phyloP scores from a whole-genome alignment of 768 basidiomycete species.

The Baorangia bicolor region DNA sequence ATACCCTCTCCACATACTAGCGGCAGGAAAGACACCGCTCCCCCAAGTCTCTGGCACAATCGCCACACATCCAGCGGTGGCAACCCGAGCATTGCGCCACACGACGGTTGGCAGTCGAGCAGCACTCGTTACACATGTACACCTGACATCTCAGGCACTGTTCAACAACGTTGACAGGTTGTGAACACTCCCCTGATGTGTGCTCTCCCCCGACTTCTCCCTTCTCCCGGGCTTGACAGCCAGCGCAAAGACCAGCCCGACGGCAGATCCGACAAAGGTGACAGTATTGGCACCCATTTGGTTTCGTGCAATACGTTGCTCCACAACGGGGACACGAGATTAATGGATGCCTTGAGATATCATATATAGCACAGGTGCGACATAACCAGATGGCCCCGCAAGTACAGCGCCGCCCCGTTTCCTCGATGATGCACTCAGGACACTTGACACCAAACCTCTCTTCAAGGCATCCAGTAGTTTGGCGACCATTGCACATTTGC shows the following conservation, averaged over 20 bases:
- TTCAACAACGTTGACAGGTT: too few relatives aligned
- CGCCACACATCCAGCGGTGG: neutral
- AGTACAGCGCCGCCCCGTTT: neutral
- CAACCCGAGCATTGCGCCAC: neutral
- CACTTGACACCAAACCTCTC: too few relatives aligned
- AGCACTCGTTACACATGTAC: neutral
- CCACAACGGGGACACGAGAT: neutral
- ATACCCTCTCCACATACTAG: neutral
- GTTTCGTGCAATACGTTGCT: neutral
- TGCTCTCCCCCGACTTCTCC: too few relatives aligned
- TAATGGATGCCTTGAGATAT: too few relatives aligned
- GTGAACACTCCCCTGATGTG: neutral
- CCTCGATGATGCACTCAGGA: neutral
- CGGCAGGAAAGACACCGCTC: too few relatives aligned
- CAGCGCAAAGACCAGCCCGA: neutral
- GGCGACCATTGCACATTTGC: neutral
- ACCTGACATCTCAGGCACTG: neutral
- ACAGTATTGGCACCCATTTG: neutral
- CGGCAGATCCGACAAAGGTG: neutral
- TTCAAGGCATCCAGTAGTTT: too few relatives aligned
- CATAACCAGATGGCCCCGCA: constrained; percentile 1
- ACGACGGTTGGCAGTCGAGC: neutral
- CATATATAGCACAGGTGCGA: neutral
- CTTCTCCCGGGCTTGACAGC: neutral
- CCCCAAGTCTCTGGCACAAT: neutral